Evolutionary conservation across 2,329 filamentous ascomycete species (phyloP), one percentile per base, ranked within the genome.

Genomic region (Sporothrix inflata): DNA sequence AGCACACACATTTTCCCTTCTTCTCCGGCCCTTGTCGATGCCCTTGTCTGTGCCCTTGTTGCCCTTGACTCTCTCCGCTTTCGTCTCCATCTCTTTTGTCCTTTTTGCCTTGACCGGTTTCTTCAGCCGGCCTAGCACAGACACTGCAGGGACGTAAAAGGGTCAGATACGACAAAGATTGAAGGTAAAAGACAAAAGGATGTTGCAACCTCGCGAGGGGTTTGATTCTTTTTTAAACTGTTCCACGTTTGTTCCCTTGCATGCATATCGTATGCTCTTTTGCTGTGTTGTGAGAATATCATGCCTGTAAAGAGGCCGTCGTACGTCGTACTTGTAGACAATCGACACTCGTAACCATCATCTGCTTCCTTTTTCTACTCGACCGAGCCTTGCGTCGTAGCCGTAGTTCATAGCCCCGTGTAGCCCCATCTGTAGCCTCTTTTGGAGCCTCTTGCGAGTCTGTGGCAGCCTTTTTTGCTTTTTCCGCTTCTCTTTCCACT

Each of bases 351-450:
- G 12, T 45, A 11, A 14, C 42, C 8, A 16, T 45, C 16, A 16
- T 45, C 4, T 5, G 42, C 16, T 24, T 42, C n/a, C 38, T 45
- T 65, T 27, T 45, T 65, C 38, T 65, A 19, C 38, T 45, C 38
- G 60, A 65, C 38, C 60, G 60, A 65, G 60, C 38, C 60, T 42
- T 42, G 60, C 60, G 38, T 65, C 38, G 60, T 45, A 45, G 6
- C 38, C 60, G 60, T 27, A 65, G 19, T 27, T 21, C 27, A 38
- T 45, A 42, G 11, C 34, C 38, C 60, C 60, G 21, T 65, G 60
- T 19, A 27, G 60, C 60, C 55, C 30, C 55, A 61, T 61, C 30
- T 61, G 55, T 11, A 24, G 57, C 57, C 57, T 63, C 57, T 24
- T 42, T 57, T 4, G 42, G 40, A 45, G 40, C 40, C 40, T 45